phyloP scores from a whole-genome alignment of 495 filamentous ascomycete species.

The Penicillium cosmopolitanum region DNA sequence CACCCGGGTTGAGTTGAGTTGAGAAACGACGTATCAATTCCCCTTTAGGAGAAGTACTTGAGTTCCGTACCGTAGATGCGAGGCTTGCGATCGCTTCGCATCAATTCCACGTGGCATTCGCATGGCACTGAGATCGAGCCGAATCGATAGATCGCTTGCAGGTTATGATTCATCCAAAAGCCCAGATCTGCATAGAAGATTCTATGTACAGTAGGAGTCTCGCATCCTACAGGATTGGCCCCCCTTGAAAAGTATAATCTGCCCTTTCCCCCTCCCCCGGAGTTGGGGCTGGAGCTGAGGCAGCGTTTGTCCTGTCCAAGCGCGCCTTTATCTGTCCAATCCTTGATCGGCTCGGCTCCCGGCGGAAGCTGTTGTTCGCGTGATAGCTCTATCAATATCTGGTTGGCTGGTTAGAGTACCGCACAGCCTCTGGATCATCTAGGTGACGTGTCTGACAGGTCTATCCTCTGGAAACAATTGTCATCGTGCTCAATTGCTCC shows the following conservation, averaged over 20 bases:
- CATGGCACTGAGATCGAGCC: background rate
- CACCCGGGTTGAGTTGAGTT: background rate
- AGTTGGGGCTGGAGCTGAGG: background rate
- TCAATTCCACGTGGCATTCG: too few relatives aligned
- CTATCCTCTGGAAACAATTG: background rate
- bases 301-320: conserved; percentile 5
- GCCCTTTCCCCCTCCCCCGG: too few relatives aligned
- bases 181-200: conserved; percentile 5
- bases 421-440: conserved; percentile 4
- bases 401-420: conserved; percentile 9
- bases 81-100: background rate
- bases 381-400: background rate
- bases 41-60: background rate
- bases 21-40: background rate
- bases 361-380: conserved; percentile 17
- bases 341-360: conserved; percentile 8
- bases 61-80: background rate
- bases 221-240: background rate
- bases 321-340: conserved; percentile 13
- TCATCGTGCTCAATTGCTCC: background rate
- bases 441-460: conserved; percentile 28
- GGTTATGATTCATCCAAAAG: background rate
- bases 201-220: conserved; percentile 1
- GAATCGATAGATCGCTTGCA: background rate
- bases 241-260: background rate